Evolutionary conservation across 176 grass and related monocot species (phyloP).

Genomic region (Chrysopogon serrulatus): DNA sequence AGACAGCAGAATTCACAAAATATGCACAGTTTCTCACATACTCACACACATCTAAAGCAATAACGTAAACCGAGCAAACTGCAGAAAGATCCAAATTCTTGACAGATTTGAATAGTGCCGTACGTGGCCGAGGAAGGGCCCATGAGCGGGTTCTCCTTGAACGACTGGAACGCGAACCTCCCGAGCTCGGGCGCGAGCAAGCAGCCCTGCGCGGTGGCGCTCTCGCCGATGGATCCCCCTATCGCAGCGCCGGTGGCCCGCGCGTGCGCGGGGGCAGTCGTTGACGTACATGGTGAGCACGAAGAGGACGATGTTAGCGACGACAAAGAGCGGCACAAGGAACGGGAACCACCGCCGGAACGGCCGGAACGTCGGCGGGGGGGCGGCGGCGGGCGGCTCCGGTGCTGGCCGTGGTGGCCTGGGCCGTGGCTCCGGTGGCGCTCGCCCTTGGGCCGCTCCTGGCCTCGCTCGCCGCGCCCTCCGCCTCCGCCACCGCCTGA

Average conservation of each 20-base stretch:
- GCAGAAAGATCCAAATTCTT: constrained; percentile 1
- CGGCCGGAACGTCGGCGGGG: constrained; percentile 36
- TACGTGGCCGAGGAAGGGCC: constrained; percentile 84
- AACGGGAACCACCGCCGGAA: constrained; percentile 80
- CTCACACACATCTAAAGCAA: background rate
- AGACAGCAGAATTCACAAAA: background rate
- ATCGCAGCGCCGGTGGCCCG: constrained; percentile 29
- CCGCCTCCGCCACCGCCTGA: background rate
- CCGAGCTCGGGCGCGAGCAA: constrained; percentile 49
- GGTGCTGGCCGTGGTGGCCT: constrained; percentile 10
- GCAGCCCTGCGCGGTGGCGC: constrained; percentile 32
- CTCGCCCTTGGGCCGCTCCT: constrained; percentile 22
- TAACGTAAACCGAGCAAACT: background rate
- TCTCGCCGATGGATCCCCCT: constrained; percentile 27
- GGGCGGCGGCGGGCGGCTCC: constrained; percentile 17
- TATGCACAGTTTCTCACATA: background rate
- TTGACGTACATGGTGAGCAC: constrained; percentile 84
- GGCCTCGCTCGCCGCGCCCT: background rate
- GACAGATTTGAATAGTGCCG: background rate
- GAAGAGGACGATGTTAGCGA: constrained; percentile 63
- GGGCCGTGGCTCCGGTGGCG: constrained; percentile 19
- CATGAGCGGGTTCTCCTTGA: constrained; percentile 83
- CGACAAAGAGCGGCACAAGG: constrained; percentile 65
- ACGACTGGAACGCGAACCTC: constrained; percentile 91
- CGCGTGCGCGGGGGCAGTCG: constrained; percentile 67